These are phyloP conservation scores for Stagonosporopsis tanaceti DNA, from an alignment of 2,329 filamentous ascomycete species.

Conservation along the genomic window DNA sequence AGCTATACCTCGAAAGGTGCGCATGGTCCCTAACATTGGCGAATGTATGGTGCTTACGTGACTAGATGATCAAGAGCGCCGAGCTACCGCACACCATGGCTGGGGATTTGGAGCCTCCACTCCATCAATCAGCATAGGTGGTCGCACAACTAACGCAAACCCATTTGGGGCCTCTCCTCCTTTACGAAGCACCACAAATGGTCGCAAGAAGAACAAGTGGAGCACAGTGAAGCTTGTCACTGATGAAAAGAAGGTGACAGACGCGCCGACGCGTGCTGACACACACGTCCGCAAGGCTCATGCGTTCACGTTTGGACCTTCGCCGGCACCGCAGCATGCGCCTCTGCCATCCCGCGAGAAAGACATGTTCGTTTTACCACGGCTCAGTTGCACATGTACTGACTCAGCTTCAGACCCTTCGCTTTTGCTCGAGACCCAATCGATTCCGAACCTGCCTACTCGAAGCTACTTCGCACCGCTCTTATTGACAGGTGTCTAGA, in stretches of 20 bases:
- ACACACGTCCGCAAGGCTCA: background rate
- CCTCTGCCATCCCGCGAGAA: background rate
- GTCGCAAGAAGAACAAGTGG: conserved; percentile 6
- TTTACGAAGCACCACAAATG: background rate
- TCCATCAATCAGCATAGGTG: background rate
- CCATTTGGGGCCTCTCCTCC: too few relatives aligned
- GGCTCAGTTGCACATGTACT: background rate
- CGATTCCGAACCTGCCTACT: too few relatives aligned
- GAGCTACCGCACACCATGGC: background rate
- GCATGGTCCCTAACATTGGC: background rate
- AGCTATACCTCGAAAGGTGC: background rate
- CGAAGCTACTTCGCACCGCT: too few relatives aligned
- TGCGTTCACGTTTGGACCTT: background rate
- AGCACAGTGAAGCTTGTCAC: background rate
- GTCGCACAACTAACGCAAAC: background rate
- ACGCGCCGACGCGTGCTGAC: background rate
- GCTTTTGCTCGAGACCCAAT: background rate
- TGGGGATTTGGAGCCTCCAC: background rate
- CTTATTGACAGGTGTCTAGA: too few relatives aligned
- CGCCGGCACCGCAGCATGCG: background rate
- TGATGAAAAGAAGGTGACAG: background rate
- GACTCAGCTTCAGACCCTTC: background rate
- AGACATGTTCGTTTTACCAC: background rate
- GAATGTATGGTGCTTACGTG: background rate
- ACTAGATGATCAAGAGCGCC: background rate